phyloP scores from a whole-genome alignment of 1,284 basidiomycete genomes.

The Trametes sp. region DNA sequence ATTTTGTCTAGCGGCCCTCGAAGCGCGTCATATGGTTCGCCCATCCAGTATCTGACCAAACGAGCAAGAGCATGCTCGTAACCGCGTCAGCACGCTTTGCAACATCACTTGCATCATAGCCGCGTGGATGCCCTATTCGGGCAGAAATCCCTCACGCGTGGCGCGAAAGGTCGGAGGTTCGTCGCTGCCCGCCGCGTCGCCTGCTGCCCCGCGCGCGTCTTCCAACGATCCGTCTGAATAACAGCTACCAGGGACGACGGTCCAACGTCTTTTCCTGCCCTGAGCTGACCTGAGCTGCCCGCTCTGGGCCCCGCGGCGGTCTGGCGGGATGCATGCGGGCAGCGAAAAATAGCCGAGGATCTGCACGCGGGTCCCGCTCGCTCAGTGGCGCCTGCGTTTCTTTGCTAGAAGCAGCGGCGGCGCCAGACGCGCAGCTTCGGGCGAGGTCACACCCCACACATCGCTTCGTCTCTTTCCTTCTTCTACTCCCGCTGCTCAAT shows the following conservation, averaged over 20 bases:
- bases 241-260: neutral
- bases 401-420: conserved; percentile 10
- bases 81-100: conserved; percentile 15
- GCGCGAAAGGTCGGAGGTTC: conserved; percentile 27
- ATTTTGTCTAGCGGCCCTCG: neutral
- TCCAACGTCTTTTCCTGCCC: conserved; percentile 1
- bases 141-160: conserved; percentile 22
- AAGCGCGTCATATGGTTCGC: conserved; percentile 27
- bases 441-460: conserved; percentile 11
- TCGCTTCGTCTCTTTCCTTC: conserved; percentile 1
- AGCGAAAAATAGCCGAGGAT: conserved; percentile 27
- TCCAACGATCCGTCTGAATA: conserved; percentile 9
- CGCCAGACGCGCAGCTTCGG: conserved; percentile 7
- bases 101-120: conserved; percentile 26
- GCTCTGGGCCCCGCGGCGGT: neutral
- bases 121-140: conserved; percentile 17
- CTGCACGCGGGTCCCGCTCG: conserved; percentile 20
- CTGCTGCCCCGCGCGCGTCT: conserved; percentile 5
- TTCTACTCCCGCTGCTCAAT: conserved; percentile 12
- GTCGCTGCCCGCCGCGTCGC: conserved; percentile 19
- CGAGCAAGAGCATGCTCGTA: conserved; percentile 7
- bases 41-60: conserved; percentile 16
- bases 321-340: conserved; percentile 11
- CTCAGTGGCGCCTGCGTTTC: neutral
- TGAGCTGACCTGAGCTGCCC: conserved; percentile 9